Evolutionary conservation across 352 stramenopile genomes (phyloP).

Genomic region (Detonula confervacea): DNA sequence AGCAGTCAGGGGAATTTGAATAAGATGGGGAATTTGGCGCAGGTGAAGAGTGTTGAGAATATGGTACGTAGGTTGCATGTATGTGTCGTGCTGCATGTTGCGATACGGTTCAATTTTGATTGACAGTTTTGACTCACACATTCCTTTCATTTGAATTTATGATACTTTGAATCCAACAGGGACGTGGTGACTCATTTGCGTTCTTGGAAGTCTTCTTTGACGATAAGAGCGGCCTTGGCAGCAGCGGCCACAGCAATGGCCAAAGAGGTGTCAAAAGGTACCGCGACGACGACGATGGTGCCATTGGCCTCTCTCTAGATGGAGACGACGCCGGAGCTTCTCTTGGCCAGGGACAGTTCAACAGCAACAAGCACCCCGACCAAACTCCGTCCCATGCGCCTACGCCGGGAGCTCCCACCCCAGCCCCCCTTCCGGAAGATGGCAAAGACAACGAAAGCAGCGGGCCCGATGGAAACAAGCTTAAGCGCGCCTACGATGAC

Average conservation of each 20-base stretch:
- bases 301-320: slow-evolving; percentile 85
- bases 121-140: no score
- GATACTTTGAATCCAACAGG: slow-evolving; percentile 26
- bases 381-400: not conserved
- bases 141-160: no score
- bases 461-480: slow-evolving; percentile 45
- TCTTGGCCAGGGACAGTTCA: slow-evolving; percentile 19
- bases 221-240: slow-evolving; percentile 59
- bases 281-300: slow-evolving; percentile 82
- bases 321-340: slow-evolving; percentile 63
- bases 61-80: slow-evolving; percentile 59
- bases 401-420: slow-evolving; percentile 16
- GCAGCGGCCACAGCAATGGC: slow-evolving; percentile 43
- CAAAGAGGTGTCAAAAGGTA: slow-evolving; percentile 71
- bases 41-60: slow-evolving; percentile 85
- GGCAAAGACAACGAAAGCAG: slow-evolving; percentile 21
- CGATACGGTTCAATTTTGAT: no score
- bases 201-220: slow-evolving; percentile 87
- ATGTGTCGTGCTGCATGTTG: not conserved
- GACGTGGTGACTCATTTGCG: slow-evolving; percentile 83
- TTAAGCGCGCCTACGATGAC: slow-evolving; percentile 85
- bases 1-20: slow-evolving; percentile 82
- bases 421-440: slow-evolving; percentile 42
- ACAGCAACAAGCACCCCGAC: slow-evolving; percentile 18
- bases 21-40: slow-evolving; percentile 82